Evolutionary conservation across 164 flowering plant genomes (phyloP).

Genomic region (Liriodendron chinense): DNA sequence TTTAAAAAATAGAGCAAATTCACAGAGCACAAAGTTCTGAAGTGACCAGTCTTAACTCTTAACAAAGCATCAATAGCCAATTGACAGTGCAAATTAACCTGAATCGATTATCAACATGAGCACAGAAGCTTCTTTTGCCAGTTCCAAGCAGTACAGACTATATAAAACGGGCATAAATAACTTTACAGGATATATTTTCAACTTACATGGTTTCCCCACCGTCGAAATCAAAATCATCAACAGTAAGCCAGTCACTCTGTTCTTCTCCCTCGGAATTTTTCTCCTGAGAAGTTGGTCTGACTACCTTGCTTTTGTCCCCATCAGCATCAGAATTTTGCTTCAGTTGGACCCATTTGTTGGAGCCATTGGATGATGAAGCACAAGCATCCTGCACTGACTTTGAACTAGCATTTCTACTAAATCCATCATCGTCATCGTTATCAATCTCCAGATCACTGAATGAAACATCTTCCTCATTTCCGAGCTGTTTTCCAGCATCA

Average conservation of each 20-base stretch:
- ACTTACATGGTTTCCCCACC: conserved; percentile 15
- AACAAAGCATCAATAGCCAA: neutral
- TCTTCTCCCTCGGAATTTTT: conserved; percentile 59
- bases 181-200: conserved; percentile 27
- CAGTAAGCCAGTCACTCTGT: conserved; percentile 54
- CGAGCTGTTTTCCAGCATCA: conserved; percentile 19
- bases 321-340: conserved; percentile 23
- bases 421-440: conserved; percentile 37
- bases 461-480: conserved; percentile 49
- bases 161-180: conserved; percentile 6
- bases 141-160: neutral
- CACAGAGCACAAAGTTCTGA: neutral
- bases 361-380: conserved; percentile 31
- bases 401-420: conserved; percentile 15
- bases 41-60: neutral
- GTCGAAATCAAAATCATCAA: conserved; percentile 52
- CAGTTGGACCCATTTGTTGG: conserved; percentile 53
- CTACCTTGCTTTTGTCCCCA: conserved; percentile 23
- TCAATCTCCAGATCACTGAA: conserved; percentile 61
- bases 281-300: conserved; percentile 23
- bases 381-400: conserved; percentile 10
- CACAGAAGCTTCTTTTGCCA: neutral
- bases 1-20: neutral
- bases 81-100: neutral
- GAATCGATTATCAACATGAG: neutral